Evolutionary conservation across 176 grass and related monocot species (phyloP).

Genomic region (Avena insularis): DNA sequence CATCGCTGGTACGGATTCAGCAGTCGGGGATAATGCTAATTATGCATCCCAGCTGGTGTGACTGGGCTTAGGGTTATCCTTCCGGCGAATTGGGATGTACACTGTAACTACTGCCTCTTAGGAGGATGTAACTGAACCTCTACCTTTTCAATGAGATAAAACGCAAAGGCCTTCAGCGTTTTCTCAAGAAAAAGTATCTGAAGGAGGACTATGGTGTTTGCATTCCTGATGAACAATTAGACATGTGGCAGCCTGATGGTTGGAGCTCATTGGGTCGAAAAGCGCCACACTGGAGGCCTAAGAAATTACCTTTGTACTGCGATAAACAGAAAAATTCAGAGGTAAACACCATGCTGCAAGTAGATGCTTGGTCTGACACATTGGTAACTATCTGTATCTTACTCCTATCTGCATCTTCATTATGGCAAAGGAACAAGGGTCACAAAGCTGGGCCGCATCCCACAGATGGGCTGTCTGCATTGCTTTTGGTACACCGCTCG

Average conservation of each 20-base stretch:
- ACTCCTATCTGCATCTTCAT: background rate
- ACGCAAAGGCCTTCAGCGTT: too few relatives aligned
- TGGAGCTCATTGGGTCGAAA: constrained; percentile 33
- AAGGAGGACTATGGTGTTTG: constrained; percentile 20
- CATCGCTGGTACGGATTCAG: background rate
- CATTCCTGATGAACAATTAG: constrained; percentile 46
- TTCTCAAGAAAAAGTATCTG: background rate
- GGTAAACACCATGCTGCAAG: background rate
- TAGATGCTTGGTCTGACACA: background rate
- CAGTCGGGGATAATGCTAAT: constrained; percentile 1
- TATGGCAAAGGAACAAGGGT: background rate
- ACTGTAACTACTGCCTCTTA: too few relatives aligned
- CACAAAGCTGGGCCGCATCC: background rate
- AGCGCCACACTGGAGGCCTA: background rate
- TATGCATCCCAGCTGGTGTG: background rate
- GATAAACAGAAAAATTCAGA: background rate
- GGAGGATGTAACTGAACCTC: too few relatives aligned
- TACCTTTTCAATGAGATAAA: too few relatives aligned
- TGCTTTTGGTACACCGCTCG: background rate
- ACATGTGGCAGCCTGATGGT: constrained; percentile 20
- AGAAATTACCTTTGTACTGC: background rate
- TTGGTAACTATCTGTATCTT: background rate
- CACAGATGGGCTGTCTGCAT: background rate
- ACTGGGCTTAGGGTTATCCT: too few relatives aligned
- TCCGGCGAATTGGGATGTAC: too few relatives aligned